phyloP scores from a whole-genome alignment of 352 stramenopile genomes.

The Elongisporangium senticosum region DNA sequence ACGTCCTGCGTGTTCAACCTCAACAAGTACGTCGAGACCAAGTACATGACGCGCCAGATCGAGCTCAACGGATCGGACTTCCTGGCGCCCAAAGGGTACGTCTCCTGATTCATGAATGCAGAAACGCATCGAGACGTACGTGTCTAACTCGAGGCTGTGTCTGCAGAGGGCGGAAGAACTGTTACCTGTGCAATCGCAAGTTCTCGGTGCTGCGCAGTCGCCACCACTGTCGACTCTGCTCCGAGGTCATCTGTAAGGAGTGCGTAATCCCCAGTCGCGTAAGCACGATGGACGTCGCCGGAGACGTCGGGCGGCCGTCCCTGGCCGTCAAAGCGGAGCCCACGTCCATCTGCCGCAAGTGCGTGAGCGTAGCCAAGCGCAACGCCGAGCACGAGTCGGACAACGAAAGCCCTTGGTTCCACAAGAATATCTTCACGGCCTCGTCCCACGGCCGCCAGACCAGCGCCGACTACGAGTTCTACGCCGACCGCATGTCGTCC shows the following conservation, averaged over 20 bases:
- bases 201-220: conserved; percentile 62
- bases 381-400: conserved; percentile 31
- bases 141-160: not conserved
- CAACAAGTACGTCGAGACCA: conserved; percentile 51
- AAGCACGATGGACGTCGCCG: conserved; percentile 40
- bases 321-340: conserved; percentile 27
- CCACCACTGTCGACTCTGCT: conserved; percentile 60
- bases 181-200: conserved; percentile 68
- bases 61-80: conserved; percentile 38
- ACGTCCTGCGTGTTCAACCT: conserved; percentile 49
- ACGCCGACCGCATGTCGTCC: conserved; percentile 29
- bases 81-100: conserved; percentile 30
- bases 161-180: conserved; percentile 47
- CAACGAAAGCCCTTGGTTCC: conserved; percentile 14
- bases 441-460: conserved; percentile 19
- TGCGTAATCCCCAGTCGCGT: conserved; percentile 51
- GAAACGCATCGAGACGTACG: not conserved
- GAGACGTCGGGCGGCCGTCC: conserved; percentile 23
- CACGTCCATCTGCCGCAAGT: conserved; percentile 54
- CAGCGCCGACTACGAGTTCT: conserved; percentile 24
- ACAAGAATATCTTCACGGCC: conserved; percentile 29
- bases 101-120: not conserved
- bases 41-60: conserved; percentile 52
- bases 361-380: conserved; percentile 36
- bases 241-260: conserved; percentile 66